Evolutionary conservation across 768 basidiomycete species (phyloP).

Genomic region (Coprinellus micaceus): DNA sequence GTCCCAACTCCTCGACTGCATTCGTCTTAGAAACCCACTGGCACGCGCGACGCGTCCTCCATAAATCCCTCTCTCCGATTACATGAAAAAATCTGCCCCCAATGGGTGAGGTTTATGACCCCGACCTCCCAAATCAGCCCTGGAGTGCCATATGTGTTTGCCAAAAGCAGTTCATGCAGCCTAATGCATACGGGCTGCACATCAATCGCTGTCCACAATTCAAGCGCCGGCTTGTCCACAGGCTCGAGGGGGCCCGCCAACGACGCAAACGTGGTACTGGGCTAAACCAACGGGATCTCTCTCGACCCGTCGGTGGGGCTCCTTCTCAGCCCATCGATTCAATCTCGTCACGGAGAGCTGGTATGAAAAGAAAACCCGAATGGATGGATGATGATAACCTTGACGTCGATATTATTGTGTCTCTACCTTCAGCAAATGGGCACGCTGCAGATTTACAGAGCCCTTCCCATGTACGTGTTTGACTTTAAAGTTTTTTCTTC

Average conservation of each 20-base stretch:
- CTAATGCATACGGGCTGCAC: neutral
- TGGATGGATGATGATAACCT: neutral
- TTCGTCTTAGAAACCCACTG: too few relatives aligned
- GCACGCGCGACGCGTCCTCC: too few relatives aligned
- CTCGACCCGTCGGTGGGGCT: too few relatives aligned
- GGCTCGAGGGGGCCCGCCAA: neutral
- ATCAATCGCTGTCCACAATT: neutral
- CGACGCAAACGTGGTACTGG: neutral
- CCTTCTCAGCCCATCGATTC: too few relatives aligned
- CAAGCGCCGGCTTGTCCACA: neutral
- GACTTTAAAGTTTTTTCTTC: too few relatives aligned
- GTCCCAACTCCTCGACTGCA: too few relatives aligned
- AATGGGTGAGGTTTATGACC: too few relatives aligned
- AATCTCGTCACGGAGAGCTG: neutral
- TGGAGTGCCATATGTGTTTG: neutral
- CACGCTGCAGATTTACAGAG: neutral
- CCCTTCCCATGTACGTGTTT: neutral
- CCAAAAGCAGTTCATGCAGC: neutral
- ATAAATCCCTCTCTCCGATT: too few relatives aligned
- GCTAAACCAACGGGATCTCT: neutral
- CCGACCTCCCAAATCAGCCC: neutral
- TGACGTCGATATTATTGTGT: neutral
- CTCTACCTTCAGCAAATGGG: neutral
- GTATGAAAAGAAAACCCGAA: neutral
- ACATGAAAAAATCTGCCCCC: too few relatives aligned